Percentiles rank a stretch among this genome's conserved stretches.
phyloP scores from a whole-genome alignment of 2,329 filamentous ascomycete species.

The Stachybotrys chlorohalonatus region DNA sequence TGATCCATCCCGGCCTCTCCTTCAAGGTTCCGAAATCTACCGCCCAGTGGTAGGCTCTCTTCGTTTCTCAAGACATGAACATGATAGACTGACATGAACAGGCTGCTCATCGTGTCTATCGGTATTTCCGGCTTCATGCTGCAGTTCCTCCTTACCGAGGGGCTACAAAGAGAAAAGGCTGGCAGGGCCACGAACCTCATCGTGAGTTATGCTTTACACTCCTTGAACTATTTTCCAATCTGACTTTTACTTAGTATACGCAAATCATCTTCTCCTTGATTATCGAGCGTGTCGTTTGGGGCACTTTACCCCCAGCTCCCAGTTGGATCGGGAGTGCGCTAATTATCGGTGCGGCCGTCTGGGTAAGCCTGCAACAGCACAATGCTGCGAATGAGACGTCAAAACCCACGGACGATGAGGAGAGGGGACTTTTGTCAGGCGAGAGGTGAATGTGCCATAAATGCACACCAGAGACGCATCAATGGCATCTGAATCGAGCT shows the following conservation, averaged over 20 bases:
- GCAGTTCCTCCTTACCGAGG: slow-evolving; percentile 68
- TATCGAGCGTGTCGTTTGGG: slow-evolving; percentile 33
- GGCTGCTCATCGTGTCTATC: slow-evolving; percentile 51
- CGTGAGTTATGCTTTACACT: slow-evolving; percentile 4
- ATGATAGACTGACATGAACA: slow-evolving; percentile 16
- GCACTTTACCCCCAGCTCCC: slow-evolving; percentile 26
- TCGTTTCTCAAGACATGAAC: neutral
- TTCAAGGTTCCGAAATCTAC: slow-evolving; percentile 23
- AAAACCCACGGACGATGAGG: slow-evolving; percentile 20
- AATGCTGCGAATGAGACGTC: slow-evolving; percentile 15
- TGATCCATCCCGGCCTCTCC: slow-evolving; percentile 28
- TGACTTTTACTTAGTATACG: slow-evolving; percentile 12
- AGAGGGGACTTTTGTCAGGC: slow-evolving; percentile 18
- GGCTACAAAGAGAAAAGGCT: slow-evolving; percentile 57
- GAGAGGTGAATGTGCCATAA: neutral
- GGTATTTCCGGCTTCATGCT: slow-evolving; percentile 67
- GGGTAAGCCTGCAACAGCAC: slow-evolving; percentile 30
- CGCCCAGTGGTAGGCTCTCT: slow-evolving; percentile 13
- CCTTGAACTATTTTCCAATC: slow-evolving; percentile 8
- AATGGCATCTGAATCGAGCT: no score
- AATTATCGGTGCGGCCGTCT: slow-evolving; percentile 31
- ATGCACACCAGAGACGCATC: no score
- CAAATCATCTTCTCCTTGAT: slow-evolving; percentile 25
- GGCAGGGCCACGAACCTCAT: slow-evolving; percentile 21
- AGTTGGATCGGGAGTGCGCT: slow-evolving; percentile 29